Percentiles rank a stretch among this genome's conserved stretches.
These are phyloP conservation scores for Epithele typhae DNA, from an alignment of 768 basidiomycete species.

Conservation along the genomic window DNA sequence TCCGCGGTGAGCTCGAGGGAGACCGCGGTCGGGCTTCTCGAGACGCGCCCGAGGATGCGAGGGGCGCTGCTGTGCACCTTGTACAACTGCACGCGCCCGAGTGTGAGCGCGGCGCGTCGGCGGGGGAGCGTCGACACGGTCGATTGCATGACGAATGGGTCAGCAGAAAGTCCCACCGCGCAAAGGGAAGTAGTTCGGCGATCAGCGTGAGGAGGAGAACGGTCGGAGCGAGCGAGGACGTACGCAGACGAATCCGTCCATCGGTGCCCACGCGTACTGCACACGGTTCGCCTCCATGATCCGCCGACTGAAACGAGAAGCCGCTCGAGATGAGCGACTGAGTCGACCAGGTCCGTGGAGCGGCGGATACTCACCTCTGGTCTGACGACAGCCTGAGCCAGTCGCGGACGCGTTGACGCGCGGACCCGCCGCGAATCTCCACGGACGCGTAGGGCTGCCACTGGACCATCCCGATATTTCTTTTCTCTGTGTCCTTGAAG, in stretches of 20 bases:
- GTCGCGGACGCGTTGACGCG: slow-evolving; percentile 41
- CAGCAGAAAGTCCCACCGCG: too few relatives aligned
- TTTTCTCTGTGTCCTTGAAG: slow-evolving; percentile 44
- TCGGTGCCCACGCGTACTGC: slow-evolving; percentile 53
- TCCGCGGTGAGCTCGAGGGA: slow-evolving; percentile 52
- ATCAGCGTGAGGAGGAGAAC: background rate
- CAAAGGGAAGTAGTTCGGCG: too few relatives aligned
- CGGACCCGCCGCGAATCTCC: slow-evolving; percentile 46
- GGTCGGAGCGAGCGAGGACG: slow-evolving; percentile 13
- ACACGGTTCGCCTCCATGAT: slow-evolving; percentile 48
- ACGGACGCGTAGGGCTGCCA: slow-evolving; percentile 48
- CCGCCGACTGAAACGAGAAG: slow-evolving; percentile 25
- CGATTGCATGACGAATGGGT: too few relatives aligned
- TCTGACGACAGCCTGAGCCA: slow-evolving; percentile 56
- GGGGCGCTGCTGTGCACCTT: slow-evolving; percentile 31
- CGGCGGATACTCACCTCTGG: slow-evolving; percentile 29
- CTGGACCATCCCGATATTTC: slow-evolving; percentile 50
- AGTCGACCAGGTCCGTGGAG: too few relatives aligned
- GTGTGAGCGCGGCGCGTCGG: background rate
- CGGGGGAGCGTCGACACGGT: too few relatives aligned
- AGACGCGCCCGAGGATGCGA: slow-evolving; percentile 43
- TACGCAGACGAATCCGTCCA: slow-evolving; percentile 51
- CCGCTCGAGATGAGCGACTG: too few relatives aligned
- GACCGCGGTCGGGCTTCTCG: slow-evolving; percentile 38
- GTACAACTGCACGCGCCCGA: slow-evolving; percentile 38